Evolutionary conservation across 2,329 filamentous ascomycete genomes (phyloP), one percentile per base, ranked within the genome.

Genomic region (Teratosphaeria pseudoeucalypti): DNA sequence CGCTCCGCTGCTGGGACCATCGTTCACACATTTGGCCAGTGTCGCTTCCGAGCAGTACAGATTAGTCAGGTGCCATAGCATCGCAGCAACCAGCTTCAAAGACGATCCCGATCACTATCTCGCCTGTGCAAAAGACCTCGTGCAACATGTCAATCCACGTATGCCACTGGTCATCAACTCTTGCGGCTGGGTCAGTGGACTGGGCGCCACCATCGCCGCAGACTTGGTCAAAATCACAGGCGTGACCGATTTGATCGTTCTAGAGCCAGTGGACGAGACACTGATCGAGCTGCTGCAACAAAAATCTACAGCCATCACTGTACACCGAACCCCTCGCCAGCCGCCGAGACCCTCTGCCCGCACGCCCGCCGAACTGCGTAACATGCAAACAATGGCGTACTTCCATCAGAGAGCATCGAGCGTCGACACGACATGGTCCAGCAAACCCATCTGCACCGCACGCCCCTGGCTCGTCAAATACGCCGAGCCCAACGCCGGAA

Each of bases 341-440:
- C 72, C 79, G 9, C 78, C 78, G n/a, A 81, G 84, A 49, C 77
- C 77, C 49, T 78, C 78, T 1, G 75, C 81, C 2, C 78, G 85
- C 43, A 88, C 85, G 10, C 81, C 87, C 0, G 79, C 82, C 0
- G 85, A 92, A 62, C 73, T 89, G 2, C 78, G 87, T 56, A 80
- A 81, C 6, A 90, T 92, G 86, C 87, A 91, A 65, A 83, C 81
- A n/a, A 85, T 90, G 79, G 86, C 88, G 0, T 92, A 92, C 66
- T 90, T 92, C 67, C 89, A 92, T 68, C 61, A 63, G 2, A 62
- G 63, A 32, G 34, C 56, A 62, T 34, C 23, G 19, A 57, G 27
- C 43, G 34, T 2, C 34, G 27, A 6, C 34, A 16, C 10, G 34
- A 56, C 52, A 52, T 89, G 85, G 82, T 74, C 80, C 57, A 61